A percentile compares a stretch with the other conserved stretches of the same genome.
Conservation (phyloP, 2,329 filamentous ascomycete species). For the Cercospora canescens region DNA sequence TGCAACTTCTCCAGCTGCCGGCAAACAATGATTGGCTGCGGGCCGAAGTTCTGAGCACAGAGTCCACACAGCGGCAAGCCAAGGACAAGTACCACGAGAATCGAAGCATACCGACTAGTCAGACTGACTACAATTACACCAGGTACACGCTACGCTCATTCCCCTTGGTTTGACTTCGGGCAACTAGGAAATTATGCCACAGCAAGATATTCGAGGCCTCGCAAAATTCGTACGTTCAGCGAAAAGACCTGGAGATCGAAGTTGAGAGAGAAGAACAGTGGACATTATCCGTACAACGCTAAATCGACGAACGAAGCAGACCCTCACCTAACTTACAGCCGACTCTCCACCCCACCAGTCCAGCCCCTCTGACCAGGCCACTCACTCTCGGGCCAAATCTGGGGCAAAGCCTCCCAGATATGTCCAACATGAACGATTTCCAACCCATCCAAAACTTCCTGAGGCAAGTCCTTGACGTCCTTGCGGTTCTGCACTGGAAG, state of each 20-base stretch:
- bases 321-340: conserved; percentile 55
- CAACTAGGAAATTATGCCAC: no score
- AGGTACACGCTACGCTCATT: no score
- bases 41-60: background rate
- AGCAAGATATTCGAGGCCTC: no score
- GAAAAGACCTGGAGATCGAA: no score
- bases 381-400: conserved; percentile 86
- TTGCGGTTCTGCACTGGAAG: conserved; percentile 87
- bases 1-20: background rate
- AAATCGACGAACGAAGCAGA: background rate
- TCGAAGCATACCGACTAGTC: no score
- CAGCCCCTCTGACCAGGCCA: conserved; percentile 75
- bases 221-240: no score
- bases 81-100: no score
- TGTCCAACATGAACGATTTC: conserved; percentile 87
- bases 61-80: no score
- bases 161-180: no score
- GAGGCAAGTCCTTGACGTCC: conserved; percentile 85
- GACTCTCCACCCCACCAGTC: conserved; percentile 67
- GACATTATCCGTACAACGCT: background rate
- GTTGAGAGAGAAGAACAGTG: no score
- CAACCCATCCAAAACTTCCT: conserved; percentile 83
- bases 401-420: conserved; percentile 89
- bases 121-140: no score
- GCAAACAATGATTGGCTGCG: background rate